These are phyloP conservation scores for Penicillium arizonense DNA, from an alignment of 495 filamentous ascomycete genomes.

Conservation along the genomic window DNA sequence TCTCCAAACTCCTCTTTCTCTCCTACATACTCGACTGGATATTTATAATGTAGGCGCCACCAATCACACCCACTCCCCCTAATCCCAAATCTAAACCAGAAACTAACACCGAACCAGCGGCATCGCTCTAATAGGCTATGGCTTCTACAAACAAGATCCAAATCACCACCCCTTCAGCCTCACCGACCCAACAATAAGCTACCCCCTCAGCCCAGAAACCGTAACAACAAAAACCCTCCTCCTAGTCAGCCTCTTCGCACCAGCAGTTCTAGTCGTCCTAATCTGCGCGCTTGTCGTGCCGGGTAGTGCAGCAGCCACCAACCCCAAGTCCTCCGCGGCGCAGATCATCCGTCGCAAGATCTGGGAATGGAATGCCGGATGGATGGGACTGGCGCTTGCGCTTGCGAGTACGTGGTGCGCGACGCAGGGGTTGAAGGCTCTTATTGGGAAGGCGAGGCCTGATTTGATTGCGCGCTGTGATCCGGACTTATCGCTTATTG, in stretches of 20 bases:
- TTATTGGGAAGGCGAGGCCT: constrained; percentile 64
- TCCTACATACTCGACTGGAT: constrained; percentile 57
- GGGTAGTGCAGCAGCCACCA: constrained; percentile 26
- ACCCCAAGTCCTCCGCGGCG: constrained; percentile 22
- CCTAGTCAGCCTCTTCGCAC: constrained; percentile 50
- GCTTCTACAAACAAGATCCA: constrained; percentile 38
- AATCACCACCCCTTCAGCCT: constrained; percentile 49
- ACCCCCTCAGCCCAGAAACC: constrained; percentile 55
- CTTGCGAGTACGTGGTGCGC: constrained; percentile 56
- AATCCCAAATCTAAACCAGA: no score
- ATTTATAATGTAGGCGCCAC: constrained; percentile 44
- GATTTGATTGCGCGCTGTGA: constrained; percentile 62
- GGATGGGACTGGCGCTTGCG: constrained; percentile 60
- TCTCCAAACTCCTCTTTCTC: constrained; percentile 39
- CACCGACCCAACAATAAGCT: constrained; percentile 56
- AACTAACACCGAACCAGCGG: constrained; percentile 26
- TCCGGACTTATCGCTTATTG: constrained; percentile 48
- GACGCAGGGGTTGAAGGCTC: constrained; percentile 60
- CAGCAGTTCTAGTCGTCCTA: constrained; percentile 50
- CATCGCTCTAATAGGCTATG: constrained; percentile 46
- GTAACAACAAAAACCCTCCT: constrained; percentile 51
- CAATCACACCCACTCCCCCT: background rate
- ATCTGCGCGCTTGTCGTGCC: constrained; percentile 50
- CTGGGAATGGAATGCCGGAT: constrained; percentile 67
- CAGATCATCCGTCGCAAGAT: constrained; percentile 25